Percentiles rank a stretch among this genome's conserved stretches.
Evolutionary conservation across 352 stramenopile species (phyloP).

Genomic region (Pythium folliculosum): DNA sequence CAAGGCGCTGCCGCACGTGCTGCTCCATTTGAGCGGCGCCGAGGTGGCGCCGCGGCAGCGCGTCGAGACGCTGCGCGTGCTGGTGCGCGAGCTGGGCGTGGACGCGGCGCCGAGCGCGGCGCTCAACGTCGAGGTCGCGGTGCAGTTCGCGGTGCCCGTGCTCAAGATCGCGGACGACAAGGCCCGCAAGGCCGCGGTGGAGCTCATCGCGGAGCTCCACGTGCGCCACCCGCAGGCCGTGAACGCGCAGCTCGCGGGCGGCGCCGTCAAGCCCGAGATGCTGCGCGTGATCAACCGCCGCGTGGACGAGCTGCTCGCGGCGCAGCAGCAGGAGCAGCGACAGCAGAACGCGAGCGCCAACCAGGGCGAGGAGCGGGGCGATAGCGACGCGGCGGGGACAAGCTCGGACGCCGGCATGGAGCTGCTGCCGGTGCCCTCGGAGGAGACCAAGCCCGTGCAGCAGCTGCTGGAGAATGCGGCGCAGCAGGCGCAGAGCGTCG

Average conservation of each 20-base stretch:
- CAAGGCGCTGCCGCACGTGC: constrained; percentile 49
- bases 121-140: constrained; percentile 59
- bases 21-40: constrained; percentile 63
- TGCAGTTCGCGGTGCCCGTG: constrained; percentile 71
- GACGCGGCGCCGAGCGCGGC: constrained; percentile 21
- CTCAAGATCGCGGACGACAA: constrained; percentile 80
- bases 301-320: constrained; percentile 64
- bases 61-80: constrained; percentile 55
- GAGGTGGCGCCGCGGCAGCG: constrained; percentile 56
- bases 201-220: constrained; percentile 70
- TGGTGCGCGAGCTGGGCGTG: constrained; percentile 59
- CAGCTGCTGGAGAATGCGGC: constrained; percentile 47
- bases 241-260: constrained; percentile 40
- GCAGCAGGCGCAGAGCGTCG: constrained; percentile 41
- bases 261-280: constrained; percentile 70
- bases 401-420: constrained; percentile 29
- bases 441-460: constrained; percentile 53
- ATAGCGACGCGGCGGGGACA: no score
- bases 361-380: constrained; percentile 49
- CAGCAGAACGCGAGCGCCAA: constrained; percentile 33
- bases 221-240: constrained; percentile 37
- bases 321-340: constrained; percentile 33
- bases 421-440: constrained; percentile 40
- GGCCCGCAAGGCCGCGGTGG: constrained; percentile 64
- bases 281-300: constrained; percentile 71